phyloP scores from a whole-genome alignment of 2,329 filamentous ascomycete species.

The Arachnomyces sp. region DNA sequence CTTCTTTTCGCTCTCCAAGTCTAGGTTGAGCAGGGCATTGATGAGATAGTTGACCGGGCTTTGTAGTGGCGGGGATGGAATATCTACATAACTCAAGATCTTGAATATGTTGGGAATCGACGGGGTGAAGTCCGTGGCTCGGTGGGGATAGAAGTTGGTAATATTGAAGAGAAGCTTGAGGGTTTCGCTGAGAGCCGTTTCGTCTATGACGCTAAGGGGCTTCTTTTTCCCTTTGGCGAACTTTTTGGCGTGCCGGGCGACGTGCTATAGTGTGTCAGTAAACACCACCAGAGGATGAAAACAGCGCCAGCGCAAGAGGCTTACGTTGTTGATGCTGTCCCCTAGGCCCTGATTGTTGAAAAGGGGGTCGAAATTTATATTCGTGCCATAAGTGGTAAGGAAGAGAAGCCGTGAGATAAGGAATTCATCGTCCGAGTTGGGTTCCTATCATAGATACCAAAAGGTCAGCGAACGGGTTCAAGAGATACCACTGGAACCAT shows the following conservation, averaged over 20 bases:
- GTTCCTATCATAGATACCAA: slow-evolving; percentile 37
- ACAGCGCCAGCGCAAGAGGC: slow-evolving; percentile 19
- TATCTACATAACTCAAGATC: slow-evolving; percentile 56
- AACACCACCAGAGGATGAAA: too few relatives aligned
- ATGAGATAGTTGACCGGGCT: slow-evolving; percentile 62
- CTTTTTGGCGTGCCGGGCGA: slow-evolving; percentile 59
- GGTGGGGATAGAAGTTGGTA: slow-evolving; percentile 61
- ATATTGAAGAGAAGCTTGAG: slow-evolving; percentile 86
- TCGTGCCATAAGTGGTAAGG: slow-evolving; percentile 67
- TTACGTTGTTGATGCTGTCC: slow-evolving; percentile 54
- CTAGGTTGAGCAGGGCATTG: slow-evolving; percentile 73
- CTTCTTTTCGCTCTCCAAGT: slow-evolving; percentile 51
- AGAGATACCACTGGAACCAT: too few relatives aligned
- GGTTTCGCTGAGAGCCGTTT: slow-evolving; percentile 74
- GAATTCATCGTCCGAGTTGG: slow-evolving; percentile 78
- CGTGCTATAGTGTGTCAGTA: slow-evolving; percentile 40
- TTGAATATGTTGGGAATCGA: slow-evolving; percentile 62
- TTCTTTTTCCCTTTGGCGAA: slow-evolving; percentile 37
- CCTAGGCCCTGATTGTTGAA: slow-evolving; percentile 59
- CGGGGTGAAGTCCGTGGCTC: slow-evolving; percentile 54
- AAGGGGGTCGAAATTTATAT: slow-evolving; percentile 56
- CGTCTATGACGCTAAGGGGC: slow-evolving; percentile 46
- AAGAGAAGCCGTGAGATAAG: slow-evolving; percentile 71
- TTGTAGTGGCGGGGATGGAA: slow-evolving; percentile 60
- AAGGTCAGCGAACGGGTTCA: slow-evolving; percentile 5